Base-by-base conservation (phyloP, 352 stramenopile genomes). In the Phytopythium delawarense region DNA sequence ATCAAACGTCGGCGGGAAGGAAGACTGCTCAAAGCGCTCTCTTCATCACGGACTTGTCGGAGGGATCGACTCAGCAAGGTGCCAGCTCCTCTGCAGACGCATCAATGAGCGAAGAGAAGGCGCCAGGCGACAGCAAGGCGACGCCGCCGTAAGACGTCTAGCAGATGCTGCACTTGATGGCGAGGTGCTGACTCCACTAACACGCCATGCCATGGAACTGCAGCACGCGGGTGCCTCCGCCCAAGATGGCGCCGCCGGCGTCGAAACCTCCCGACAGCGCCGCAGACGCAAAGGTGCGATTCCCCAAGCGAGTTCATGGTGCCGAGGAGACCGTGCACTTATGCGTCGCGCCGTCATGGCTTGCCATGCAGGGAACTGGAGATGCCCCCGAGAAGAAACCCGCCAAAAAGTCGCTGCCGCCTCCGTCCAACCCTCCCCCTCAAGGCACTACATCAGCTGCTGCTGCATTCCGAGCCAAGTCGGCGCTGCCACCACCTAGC, bases 341-440 rank as follows among this genome's bases (percentile, higher is more conserved):
- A 51, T 12, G 44, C 20, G 7, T 28, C 13, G 20, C 44, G 12
- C 2, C 9, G 21, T 28, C 21, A 21, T 32, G 4, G 18, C 7
- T 3, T 7, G 4, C 34, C 35, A 0, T 45, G 8, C 40, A 60
- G 35, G 73, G 67, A 53, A 57, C 39, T 54, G 61, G 32, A n/a
- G 63, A 64, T 50, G 46, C 53, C 35, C 34, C 56, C 32, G 81
- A 68, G 63, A 79, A 67, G 59, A 57, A 35, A 18, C 40, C 39
- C 1, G 87, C 86, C 54, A 91, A 91, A 63, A 91, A 91, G 42
- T 72, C 72, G 16, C 54, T 91, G 7, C 84, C 84, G 5, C 84
- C 81, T 35, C 84, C 84, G 5, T 75, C 78, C 2, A 88, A 89
- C 20, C 80, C 84, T 52, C 84, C 84, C 15, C 84, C 81, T 32